Base-by-base conservation (phyloP, 352 stramenopile genomes). In the Pythium guiyangense region DNA sequence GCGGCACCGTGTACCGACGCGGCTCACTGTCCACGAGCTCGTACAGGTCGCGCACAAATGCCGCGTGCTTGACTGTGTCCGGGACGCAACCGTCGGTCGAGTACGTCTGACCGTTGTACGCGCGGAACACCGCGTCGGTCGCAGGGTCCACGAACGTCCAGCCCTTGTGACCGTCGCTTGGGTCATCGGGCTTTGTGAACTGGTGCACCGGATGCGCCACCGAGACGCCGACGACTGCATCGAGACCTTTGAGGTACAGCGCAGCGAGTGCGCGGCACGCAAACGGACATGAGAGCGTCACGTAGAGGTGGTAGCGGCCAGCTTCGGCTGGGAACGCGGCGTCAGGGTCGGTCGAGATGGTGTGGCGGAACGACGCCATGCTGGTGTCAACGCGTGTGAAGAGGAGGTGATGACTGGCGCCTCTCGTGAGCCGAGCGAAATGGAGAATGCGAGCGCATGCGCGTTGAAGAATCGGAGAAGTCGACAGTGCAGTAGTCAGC, bases 271-370 rank as follows among this genome's bases (percentile, higher is more conserved):
- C 78, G 18, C 73, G 70, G 40, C 70, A 74, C 1, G 73, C 74
- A 27, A 77, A 86, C 25, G 96, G 96, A 69, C 95, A 99, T 34
- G 92, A 90, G 53, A 90, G 84, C 11, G 86, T 79, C 3, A 98
- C 74, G 72, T 97, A 98, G 25, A 99, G 69, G 70, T 98, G 93
- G 69, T 99, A 88, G 26, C 77, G 74, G 15, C 57, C 74, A n/a
- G 70, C 71, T 47, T 86, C 71, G 1, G 63, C 57, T 11, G 64
- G 62, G 66, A 68, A 73, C 17, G 50, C 49, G 15, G 66, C 59
- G n/a, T 63, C 54, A 0, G 62, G 25, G 10, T 45, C 49, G 18
- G 55, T 60, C 44, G 60, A 44, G 62, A 73, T 70, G 31, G 50
- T 60, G 53, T 68, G 59, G 48, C 57, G 62, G 31, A 53, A 62